Conservation (phyloP, 257 asterid genomes). For the Fraxinus quadrangulata region DNA sequence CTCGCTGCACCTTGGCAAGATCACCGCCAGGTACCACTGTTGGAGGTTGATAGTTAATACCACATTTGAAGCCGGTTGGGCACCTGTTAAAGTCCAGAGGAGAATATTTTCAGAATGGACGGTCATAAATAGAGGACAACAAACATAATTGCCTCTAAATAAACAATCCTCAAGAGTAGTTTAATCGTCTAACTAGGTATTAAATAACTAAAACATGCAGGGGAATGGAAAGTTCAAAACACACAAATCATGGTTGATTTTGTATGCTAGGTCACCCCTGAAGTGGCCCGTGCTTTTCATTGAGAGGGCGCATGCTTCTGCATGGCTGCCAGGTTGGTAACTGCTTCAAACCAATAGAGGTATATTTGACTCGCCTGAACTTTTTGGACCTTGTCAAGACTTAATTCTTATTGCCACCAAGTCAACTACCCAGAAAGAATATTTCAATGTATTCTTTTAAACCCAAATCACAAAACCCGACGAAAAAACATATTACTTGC, state of each 20-base stretch:
- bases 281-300: constrained; percentile 17
- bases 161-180: background rate
- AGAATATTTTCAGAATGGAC: constrained; percentile 13
- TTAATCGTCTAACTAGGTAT: background rate
- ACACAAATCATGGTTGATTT: background rate
- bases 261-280: background rate
- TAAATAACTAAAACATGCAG: background rate
- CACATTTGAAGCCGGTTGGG: constrained; percentile 93
- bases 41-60: constrained; percentile 89
- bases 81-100: constrained; percentile 52
- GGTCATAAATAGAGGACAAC: background rate
- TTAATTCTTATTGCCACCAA: background rate
- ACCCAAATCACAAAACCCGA: background rate
- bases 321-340: background rate
- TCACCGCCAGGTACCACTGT: constrained; percentile 91
- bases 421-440: background rate
- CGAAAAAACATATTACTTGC: background rate
- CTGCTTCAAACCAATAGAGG: background rate
- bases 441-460: background rate
- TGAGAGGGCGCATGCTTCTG: constrained; percentile 17
- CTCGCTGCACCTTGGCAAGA: constrained; percentile 89
- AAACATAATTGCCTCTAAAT: background rate
- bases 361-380: background rate
- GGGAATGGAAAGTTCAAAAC: background rate
- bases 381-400: background rate